phyloP scores from a whole-genome alignment of 1,284 basidiomycete species.

The Polyporus tsugae region DNA sequence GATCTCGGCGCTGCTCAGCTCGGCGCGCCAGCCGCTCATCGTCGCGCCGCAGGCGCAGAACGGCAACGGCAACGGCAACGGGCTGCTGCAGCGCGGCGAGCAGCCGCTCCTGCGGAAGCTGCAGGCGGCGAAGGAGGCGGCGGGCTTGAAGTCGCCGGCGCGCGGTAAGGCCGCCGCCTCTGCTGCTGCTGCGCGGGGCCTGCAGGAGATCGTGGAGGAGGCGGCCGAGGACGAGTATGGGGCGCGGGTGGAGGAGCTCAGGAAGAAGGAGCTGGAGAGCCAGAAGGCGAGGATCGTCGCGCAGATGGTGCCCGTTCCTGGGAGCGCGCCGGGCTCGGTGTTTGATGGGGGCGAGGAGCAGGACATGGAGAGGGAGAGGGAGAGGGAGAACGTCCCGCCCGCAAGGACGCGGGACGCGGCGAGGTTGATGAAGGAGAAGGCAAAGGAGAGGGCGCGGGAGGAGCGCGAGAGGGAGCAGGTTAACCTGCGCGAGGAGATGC shows the following conservation, averaged over 20 bases:
- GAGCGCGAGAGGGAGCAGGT: slow-evolving; percentile 33
- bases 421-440: slow-evolving; percentile 24
- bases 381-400: slow-evolving; percentile 26
- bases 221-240: slow-evolving; percentile 47
- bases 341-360: slow-evolving; percentile 46
- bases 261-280: slow-evolving; percentile 79
- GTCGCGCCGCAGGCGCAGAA: slow-evolving; percentile 56
- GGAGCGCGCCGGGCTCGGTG: slow-evolving; percentile 36
- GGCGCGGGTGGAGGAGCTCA: slow-evolving; percentile 49
- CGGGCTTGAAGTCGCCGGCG: slow-evolving; percentile 41
- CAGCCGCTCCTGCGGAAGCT: slow-evolving; percentile 66
- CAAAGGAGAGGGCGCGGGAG: slow-evolving; percentile 37
- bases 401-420: slow-evolving; percentile 22
- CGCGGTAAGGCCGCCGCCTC: slow-evolving; percentile 36
- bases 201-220: slow-evolving; percentile 63
- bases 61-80: slow-evolving; percentile 33
- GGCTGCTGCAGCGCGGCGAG: slow-evolving; percentile 45
- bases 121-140: slow-evolving; percentile 52
- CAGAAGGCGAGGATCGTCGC: slow-evolving; percentile 92
- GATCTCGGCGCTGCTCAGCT: slow-evolving; percentile 90
- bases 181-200: slow-evolving; percentile 30
- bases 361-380: slow-evolving; percentile 13
- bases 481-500: slow-evolving; percentile 33
- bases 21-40: slow-evolving; percentile 88
- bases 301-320: slow-evolving; percentile 79